These are phyloP conservation scores for Phaffia tasmanica DNA, from an alignment of 768 basidiomycete genomes.

Conservation along the genomic window DNA sequence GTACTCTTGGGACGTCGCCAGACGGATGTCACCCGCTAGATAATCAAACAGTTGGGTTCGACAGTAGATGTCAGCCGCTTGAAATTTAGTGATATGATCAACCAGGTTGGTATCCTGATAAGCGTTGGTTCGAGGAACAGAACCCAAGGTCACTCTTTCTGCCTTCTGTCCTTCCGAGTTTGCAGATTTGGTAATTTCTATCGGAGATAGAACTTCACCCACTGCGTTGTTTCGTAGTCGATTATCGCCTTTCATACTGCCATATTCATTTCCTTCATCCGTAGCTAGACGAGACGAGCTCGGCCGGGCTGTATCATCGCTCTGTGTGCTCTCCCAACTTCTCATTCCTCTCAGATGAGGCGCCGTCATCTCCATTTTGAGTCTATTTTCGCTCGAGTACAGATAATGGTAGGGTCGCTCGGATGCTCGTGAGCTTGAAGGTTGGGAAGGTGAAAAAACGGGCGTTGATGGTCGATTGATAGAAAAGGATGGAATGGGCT, in stretches of 20 bases:
- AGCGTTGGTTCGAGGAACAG: background rate
- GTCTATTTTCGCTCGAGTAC: background rate
- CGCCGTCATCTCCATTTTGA: no score
- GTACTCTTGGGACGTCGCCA: slow-evolving; percentile 46
- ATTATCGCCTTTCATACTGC: no score
- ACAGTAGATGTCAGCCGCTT: slow-evolving; percentile 50
- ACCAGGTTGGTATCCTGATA: slow-evolving; percentile 2
- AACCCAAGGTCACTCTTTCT: no score
- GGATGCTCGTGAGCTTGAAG: background rate
- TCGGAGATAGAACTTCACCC: no score
- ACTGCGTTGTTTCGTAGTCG: no score
- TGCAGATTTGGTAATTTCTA: no score
- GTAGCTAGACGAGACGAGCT: background rate
- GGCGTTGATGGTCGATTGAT: background rate
- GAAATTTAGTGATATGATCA: slow-evolving; percentile 47
- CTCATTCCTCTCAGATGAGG: no score
- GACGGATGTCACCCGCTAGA: slow-evolving; percentile 4
- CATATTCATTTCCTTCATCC: background rate
- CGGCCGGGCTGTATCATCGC: background rate
- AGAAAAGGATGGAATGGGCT: background rate
- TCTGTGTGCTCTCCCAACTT: no score
- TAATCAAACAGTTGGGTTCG: slow-evolving; percentile 51
- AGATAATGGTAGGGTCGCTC: background rate
- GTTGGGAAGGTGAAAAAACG: background rate
- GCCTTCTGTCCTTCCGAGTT: no score